Conservation (phyloP, 2,329 filamentous ascomycete genomes). For the Cryphonectria japonica region DNA sequence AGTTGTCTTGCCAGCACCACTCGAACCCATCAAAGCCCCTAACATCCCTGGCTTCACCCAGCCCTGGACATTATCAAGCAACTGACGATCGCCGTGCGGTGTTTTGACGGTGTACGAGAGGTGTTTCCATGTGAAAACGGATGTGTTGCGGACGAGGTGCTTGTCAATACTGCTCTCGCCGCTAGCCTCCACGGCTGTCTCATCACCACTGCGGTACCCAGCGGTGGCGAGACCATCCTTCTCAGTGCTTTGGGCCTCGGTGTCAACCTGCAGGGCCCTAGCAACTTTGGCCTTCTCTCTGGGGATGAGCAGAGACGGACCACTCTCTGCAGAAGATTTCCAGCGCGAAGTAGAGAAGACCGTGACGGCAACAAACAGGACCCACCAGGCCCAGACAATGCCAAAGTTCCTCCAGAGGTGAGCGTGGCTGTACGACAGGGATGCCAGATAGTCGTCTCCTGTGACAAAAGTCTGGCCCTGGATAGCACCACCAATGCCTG, state of each 20-base stretch:
- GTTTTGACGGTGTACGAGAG: slow-evolving; percentile 55
- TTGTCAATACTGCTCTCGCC: slow-evolving; percentile 27
- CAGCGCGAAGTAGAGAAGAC: slow-evolving; percentile 10
- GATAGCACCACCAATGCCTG: slow-evolving; percentile 5
- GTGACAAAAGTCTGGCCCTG: slow-evolving; percentile 7
- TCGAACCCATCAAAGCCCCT: slow-evolving; percentile 80
- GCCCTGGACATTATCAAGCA: slow-evolving; percentile 80
- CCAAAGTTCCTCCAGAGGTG: slow-evolving; percentile 65
- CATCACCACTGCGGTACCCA: slow-evolving; percentile 22
- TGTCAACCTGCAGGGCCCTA: neutral
- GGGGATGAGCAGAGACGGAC: slow-evolving; percentile 53
- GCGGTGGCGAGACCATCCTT: slow-evolving; percentile 38
- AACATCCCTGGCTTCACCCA: slow-evolving; percentile 83
- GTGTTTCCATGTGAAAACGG: slow-evolving; percentile 75
- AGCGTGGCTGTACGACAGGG: slow-evolving; percentile 18
- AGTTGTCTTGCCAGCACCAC: slow-evolving; percentile 84
- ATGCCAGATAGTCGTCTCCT: slow-evolving; percentile 9
- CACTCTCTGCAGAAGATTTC: slow-evolving; percentile 10
- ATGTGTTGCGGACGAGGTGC: slow-evolving; percentile 63
- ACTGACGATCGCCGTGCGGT: slow-evolving; percentile 61
- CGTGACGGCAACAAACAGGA: slow-evolving; percentile 59
- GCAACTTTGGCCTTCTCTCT: slow-evolving; percentile 47
- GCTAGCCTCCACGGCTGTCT: neutral
- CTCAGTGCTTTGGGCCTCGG: slow-evolving; percentile 35
- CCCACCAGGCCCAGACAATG: slow-evolving; percentile 67